Evolutionary conservation across 148 eudicot genomes (phyloP).

Genomic region (Cornus florida): DNA sequence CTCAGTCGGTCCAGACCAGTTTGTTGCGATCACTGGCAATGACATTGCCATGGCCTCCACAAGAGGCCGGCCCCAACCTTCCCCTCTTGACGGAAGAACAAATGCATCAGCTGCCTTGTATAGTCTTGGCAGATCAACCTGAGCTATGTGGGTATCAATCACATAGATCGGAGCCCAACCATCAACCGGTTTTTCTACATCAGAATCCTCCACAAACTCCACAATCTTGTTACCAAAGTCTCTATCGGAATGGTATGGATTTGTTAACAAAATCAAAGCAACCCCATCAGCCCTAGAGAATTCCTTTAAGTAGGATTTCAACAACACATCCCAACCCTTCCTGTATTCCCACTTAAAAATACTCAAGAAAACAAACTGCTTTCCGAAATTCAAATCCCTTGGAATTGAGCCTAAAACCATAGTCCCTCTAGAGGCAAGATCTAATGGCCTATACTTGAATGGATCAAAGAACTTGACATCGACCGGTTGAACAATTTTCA

Average conservation of each 20-base stretch:
- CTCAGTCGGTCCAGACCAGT: conserved; percentile 79
- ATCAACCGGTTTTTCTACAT: conserved; percentile 36
- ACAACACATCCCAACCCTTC: conserved; percentile 83
- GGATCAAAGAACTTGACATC: conserved; percentile 54
- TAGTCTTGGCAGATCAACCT: conserved; percentile 59
- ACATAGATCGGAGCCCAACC: conserved; percentile 68
- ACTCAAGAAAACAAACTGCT: conserved; percentile 54
- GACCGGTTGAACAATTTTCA: conserved; percentile 49
- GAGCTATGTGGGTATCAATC: conserved; percentile 58
- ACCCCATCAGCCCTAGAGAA: conserved; percentile 44
- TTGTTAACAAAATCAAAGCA: conserved; percentile 54
- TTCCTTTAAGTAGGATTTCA: conserved; percentile 57
- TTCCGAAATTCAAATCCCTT: not conserved
- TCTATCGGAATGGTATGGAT: conserved; percentile 53
- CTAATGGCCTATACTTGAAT: conserved; percentile 36
- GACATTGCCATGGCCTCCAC: conserved; percentile 89
- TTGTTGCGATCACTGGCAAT: conserved; percentile 62
- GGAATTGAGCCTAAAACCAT: conserved; percentile 32
- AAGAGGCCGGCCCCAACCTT: conserved; percentile 80
- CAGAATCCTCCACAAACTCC: conserved; percentile 44
- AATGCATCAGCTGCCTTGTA: conserved; percentile 64
- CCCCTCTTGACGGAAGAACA: conserved; percentile 79
- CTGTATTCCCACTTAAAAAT: conserved; percentile 81
- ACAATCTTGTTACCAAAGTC: conserved; percentile 60
- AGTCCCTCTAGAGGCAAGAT: conserved; percentile 24